Evolutionary conservation across 768 basidiomycete genomes (phyloP).

Genomic region (Phallus indusiatus): DNA sequence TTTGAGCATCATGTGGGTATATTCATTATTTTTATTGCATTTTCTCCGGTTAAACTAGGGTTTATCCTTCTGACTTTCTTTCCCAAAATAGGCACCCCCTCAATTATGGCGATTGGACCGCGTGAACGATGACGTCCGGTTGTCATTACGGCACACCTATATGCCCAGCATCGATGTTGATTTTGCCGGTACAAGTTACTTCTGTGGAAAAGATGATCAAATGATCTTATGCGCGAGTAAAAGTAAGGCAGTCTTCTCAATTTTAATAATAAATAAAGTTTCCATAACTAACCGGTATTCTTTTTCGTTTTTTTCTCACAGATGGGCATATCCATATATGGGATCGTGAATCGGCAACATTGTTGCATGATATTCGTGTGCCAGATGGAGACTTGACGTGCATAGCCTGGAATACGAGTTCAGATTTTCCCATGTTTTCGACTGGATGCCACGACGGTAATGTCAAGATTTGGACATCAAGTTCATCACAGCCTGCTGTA

Average conservation of each 20-base stretch:
- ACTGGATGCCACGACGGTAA: constrained; percentile 72
- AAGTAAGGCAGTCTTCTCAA: constrained; percentile 29
- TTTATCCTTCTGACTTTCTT: neutral
- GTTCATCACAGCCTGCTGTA: constrained; percentile 8
- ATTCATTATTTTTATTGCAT: neutral
- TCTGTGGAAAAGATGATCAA: constrained; percentile 72
- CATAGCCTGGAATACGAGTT: constrained; percentile 68
- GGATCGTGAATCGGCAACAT: constrained; percentile 70
- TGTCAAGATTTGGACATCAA: constrained; percentile 62
- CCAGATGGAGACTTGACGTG: constrained; percentile 65
- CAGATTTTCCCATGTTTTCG: constrained; percentile 54
- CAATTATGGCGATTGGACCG: constrained; percentile 18
- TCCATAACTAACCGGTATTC: constrained; percentile 1
- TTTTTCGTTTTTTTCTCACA: constrained; percentile 17
- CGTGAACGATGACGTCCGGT: constrained; percentile 17
- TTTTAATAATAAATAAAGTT: neutral
- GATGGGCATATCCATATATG: constrained; percentile 80
- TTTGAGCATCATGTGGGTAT: constrained; percentile 59
- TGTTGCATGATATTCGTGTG: constrained; percentile 61
- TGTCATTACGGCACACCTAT: constrained; percentile 56
- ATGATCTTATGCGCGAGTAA: constrained; percentile 72
- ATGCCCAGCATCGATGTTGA: constrained; percentile 59
- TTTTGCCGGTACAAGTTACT: constrained; percentile 75
- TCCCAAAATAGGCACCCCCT: constrained; percentile 14
- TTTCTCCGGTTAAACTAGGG: neutral